Evolutionary conservation across 163 green algal species (phyloP).

Genomic region (Scenedesmus sp.): DNA sequence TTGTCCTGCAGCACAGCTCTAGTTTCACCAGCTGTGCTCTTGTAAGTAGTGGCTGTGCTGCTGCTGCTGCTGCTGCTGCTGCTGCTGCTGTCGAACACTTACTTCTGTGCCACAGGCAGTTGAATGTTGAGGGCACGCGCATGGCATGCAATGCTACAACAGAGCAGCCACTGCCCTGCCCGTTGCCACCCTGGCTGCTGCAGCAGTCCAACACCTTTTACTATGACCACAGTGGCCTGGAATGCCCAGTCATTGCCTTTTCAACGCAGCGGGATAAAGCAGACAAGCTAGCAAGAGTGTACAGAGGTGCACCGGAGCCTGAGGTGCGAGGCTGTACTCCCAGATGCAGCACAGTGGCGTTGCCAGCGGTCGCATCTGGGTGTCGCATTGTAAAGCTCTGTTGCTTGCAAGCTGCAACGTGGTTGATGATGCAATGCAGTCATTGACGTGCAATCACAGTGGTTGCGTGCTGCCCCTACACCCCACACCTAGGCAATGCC

Average conservation of each 20-base stretch:
- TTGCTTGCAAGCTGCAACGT: too few relatives aligned
- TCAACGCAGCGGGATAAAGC: background rate
- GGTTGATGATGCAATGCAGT: too few relatives aligned
- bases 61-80: too few relatives aligned
- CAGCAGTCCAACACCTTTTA: background rate
- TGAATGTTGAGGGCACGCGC: slow-evolving; percentile 11
- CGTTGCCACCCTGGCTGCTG: slow-evolving; percentile 35
- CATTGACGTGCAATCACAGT: too few relatives aligned
- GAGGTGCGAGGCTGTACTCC: slow-evolving; percentile 34
- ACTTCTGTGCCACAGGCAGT: background rate
- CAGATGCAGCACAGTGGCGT: background rate
- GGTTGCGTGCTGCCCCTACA: too few relatives aligned
- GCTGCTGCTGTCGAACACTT: background rate
- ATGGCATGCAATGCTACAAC: slow-evolving; percentile 23
- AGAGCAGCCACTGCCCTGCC: slow-evolving; percentile 5
- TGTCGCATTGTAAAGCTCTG: too few relatives aligned
- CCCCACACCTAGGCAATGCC: too few relatives aligned
- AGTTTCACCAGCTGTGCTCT: background rate
- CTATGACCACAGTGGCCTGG: slow-evolving; percentile 17
- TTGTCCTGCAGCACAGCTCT: background rate
- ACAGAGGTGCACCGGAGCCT: slow-evolving; percentile 7
- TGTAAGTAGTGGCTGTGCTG: background rate
- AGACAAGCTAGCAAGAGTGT: slow-evolving; percentile 23
- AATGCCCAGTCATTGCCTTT: slow-evolving; percentile 43
- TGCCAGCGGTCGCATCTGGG: too few relatives aligned